These are phyloP conservation scores for Rachicladosporium sp. DNA, from an alignment of 2,329 filamentous ascomycete species.

Conservation along the genomic window DNA sequence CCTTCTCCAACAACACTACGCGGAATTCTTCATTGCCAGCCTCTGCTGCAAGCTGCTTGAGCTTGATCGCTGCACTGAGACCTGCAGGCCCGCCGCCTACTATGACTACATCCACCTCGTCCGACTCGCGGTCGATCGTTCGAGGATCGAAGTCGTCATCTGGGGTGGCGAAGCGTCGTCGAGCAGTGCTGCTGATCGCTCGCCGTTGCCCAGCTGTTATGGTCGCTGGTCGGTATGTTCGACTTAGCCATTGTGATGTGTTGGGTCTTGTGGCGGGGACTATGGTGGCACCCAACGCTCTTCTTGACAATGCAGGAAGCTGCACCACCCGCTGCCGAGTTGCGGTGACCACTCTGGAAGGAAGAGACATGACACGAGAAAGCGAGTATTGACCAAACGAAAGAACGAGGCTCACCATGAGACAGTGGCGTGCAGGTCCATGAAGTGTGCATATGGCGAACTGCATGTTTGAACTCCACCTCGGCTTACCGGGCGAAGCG, in stretches of 20 bases:
- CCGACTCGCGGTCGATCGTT: conserved; percentile 70
- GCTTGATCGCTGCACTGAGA: conserved; percentile 78
- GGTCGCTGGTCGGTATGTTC: conserved; percentile 20
- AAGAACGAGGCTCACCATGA: conserved; percentile 1
- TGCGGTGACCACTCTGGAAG: conserved; percentile 11
- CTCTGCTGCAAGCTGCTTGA: conserved; percentile 92
- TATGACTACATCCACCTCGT: conserved; percentile 93
- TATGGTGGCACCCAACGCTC: conserved; percentile 7
- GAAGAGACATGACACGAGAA: conserved; percentile 10
- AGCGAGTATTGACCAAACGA: too few species aligned
- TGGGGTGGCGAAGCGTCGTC: conserved; percentile 22
- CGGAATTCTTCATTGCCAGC: conserved; percentile 93
- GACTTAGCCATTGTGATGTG: conserved; percentile 12
- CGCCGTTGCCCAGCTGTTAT: conserved; percentile 24
- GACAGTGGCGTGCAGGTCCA: conserved; percentile 5
- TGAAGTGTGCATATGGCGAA: too few species aligned
- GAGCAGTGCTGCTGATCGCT: conserved; percentile 18
- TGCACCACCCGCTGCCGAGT: conserved; percentile 10
- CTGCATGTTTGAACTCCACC: too few species aligned
- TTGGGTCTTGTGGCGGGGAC: conserved; percentile 4
- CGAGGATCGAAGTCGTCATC: conserved; percentile 33
- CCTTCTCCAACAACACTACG: conserved; percentile 86
- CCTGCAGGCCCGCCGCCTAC: conserved; percentile 92
- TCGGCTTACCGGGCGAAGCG: too few species aligned
- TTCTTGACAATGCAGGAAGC: conserved; percentile 3